Base-by-base conservation (phyloP, 345 rosid species). In the Raphanus sativus region DNA sequence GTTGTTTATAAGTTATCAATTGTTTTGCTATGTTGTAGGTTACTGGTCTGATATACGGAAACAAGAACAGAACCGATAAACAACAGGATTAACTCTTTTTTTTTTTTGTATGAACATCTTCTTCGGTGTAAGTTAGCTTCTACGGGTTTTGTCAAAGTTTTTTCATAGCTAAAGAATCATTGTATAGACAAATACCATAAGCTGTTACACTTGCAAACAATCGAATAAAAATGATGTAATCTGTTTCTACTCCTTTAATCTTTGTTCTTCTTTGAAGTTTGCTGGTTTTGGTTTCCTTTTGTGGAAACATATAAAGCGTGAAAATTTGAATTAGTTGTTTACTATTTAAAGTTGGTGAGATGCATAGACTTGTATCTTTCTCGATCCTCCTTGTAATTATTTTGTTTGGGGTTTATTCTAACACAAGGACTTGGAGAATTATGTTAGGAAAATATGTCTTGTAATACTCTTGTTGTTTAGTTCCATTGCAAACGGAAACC, bases 11-110 rank as follows among this genome's bases (percentile, higher is more conserved):
- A n/a, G n/a, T n/a, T n/a, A n/a, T n/a, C n/a, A n/a, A n/a, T n/a
- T n/a, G n/a, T n/a, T n/a, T n/a, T n/a, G n/a, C n/a, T n/a, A n/a
- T n/a, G n/a, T 40, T 48, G 36, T 26, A 90, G 93, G 87, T 79
- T 75, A 89, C 89, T 59, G 96, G 96, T 64, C 72, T 89, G 89
- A 80, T 84, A 48, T 84, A 85, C 30, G 93, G 96, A 40, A 86
- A 83, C 77, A 88, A 87, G 82, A 83, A 84, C 34, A 80, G 54
- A 71, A 75, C 77, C n/a, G 58, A 81, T 15, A 83, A 83, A 21
- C 69, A 42, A 64, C 66, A 63, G 21, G 82, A 73, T 61, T 78
- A 15, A 67, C 0, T 56, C n/a, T n/a, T n/a, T n/a, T 48, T 5
- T 48, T 5, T 4, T 48, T 48, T 4, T 48, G 55, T 13, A 9